A percentile compares a stretch with the other conserved stretches of the same genome.
phyloP scores from a whole-genome alignment of 192 early-diverging fungal species.

The Coemansia sp. region DNA sequence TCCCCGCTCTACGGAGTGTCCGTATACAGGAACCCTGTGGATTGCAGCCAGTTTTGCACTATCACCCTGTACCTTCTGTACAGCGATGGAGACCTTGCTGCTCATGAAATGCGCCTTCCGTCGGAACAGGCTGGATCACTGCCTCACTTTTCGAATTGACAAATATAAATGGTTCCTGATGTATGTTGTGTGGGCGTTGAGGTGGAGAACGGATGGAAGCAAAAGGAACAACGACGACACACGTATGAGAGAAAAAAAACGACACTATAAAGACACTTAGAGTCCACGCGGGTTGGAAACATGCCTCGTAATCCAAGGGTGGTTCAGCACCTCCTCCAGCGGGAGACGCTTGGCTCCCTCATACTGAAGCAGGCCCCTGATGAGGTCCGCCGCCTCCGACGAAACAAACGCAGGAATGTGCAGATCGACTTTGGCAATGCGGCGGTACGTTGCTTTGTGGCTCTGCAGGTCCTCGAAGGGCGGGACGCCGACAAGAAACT shows the following conservation, averaged over 20 bases:
- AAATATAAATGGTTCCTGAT: not conserved
- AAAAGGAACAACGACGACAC: not conserved
- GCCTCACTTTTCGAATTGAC: not conserved
- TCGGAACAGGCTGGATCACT: not conserved
- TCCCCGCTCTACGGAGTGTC: constrained; percentile 36
- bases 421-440: constrained; percentile 83
- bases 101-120: constrained; percentile 27
- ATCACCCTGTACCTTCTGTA: constrained; percentile 24
- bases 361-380: constrained; percentile 71
- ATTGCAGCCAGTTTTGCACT: not conserved
- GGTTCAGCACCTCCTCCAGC: constrained; percentile 70
- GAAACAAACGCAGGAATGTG: constrained; percentile 78
- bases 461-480: constrained; percentile 80
- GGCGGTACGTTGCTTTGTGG: constrained; percentile 70
- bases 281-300: constrained; percentile 22
- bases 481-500: constrained; percentile 89
- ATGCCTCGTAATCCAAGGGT: constrained; percentile 69
- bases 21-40: constrained; percentile 27
- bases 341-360: constrained; percentile 68
- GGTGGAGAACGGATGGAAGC: not conserved
- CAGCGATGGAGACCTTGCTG: constrained; percentile 24
- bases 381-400: constrained; percentile 80
- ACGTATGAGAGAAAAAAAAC: not conserved
- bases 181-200: not conserved
- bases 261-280: not conserved